phyloP scores from a whole-genome alignment of 1,284 basidiomycete genomes.

The Pisolithus thermaeus region DNA sequence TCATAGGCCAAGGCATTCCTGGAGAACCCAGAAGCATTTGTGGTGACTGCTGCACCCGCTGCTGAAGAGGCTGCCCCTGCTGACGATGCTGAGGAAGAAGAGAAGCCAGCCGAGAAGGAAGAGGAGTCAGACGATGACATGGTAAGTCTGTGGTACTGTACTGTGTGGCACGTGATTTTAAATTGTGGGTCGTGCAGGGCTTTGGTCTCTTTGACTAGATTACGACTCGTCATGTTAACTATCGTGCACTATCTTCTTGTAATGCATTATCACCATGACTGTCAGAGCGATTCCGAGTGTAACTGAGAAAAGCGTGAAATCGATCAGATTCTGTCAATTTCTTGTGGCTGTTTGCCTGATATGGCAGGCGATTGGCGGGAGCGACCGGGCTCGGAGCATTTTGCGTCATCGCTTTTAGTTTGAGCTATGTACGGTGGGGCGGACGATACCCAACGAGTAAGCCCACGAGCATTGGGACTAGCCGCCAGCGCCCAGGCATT shows the following conservation, averaged over 20 bases:
- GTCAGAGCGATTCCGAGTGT: background rate
- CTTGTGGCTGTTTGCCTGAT: background rate
- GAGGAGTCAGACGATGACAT: slow-evolving; percentile 78
- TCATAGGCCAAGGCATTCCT: slow-evolving; percentile 89
- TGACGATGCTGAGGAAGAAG: slow-evolving; percentile 41
- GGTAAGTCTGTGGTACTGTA: slow-evolving; percentile 36
- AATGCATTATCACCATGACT: slow-evolving; percentile 15
- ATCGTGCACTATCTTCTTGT: slow-evolving; percentile 15
- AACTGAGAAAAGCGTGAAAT: background rate
- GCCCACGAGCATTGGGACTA: no score
- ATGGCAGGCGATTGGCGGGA: background rate
- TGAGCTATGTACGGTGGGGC: background rate
- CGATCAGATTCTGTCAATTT: background rate
- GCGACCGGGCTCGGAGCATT: background rate
- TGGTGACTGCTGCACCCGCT: slow-evolving; percentile 65
- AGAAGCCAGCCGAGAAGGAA: slow-evolving; percentile 74
- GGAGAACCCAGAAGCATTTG: slow-evolving; percentile 96
- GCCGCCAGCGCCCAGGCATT: no score
- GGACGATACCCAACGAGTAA: background rate
- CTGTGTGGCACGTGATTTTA: slow-evolving; percentile 9
- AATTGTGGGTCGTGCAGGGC: slow-evolving; percentile 38
- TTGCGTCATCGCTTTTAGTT: background rate
- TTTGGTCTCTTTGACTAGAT: slow-evolving; percentile 86
- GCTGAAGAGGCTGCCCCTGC: slow-evolving; percentile 48
- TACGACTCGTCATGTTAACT: slow-evolving; percentile 12